Base-by-base conservation (phyloP, 108 stramenopile genomes). In the Skeletonema costatum region DNA sequence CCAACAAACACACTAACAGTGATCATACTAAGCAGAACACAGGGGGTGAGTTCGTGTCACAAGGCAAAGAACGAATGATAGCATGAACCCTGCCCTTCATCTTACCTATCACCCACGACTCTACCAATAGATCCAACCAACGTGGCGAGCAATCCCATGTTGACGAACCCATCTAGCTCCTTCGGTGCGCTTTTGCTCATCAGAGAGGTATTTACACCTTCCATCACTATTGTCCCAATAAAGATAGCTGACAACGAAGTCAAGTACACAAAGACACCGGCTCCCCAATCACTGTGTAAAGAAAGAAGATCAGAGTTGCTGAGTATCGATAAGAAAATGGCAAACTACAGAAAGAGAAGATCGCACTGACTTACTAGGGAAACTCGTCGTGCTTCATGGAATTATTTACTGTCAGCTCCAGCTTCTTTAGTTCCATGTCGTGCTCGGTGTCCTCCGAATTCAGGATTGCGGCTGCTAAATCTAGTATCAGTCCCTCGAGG, bases 141-240 rank as follows among this genome's bases (percentile, higher is more conserved):
- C 3, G 90, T 89, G 10, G 86, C 89, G 17, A 95, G 58, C 17
- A 89, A 81, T n/a, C 90, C 89, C 53, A 88, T 73, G 66, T 91
- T 89, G 8, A 89, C 46, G 30, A 85, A 75, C 16, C 64, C 68
- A 61, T 92, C 88, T 19, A 84, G 39, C 25, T 82, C 77, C n/a
- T 66, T 50, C 3, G 93, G 93, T 13, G 84, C 80, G 25, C 87
- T 70, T 74, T 95, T 95, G 16, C 88, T 88, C 74, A 92, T 87
- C 8, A 95, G 66, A 14, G 86, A 86, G 33, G 88, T 85, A 32
- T 90, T 76, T 38, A 89, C 85, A 12, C 86, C 77, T 66, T 92
- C 89, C 63, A 92, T 72, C 19, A 92, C 75, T 29, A 85, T 87
- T 17, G 88, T 61, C 10, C 86, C 87, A 36, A 78, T 77, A 68